Percentiles rank a stretch among this genome's conserved stretches.
These are phyloP conservation scores for Parachaetomium inaequale DNA, from an alignment of 495 filamentous ascomycete genomes.

Conservation along the genomic window DNA sequence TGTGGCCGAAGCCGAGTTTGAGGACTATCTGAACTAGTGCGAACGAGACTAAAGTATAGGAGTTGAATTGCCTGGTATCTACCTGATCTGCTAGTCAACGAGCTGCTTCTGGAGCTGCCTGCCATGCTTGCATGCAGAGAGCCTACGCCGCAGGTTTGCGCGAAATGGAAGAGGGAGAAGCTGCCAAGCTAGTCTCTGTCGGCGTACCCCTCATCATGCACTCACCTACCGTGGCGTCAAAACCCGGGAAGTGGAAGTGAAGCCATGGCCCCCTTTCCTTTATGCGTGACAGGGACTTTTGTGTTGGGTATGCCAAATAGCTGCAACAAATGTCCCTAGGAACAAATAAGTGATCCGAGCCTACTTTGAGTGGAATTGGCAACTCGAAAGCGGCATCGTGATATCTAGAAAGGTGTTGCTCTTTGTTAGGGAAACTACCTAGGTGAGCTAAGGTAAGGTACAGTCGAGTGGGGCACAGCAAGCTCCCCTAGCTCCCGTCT, in stretches of 20 bases:
- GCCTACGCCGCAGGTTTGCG: not conserved
- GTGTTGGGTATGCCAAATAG: no score
- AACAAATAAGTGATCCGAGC: not conserved
- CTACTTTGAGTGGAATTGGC: not conserved
- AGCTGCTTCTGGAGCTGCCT: no score
- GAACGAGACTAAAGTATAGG: no score
- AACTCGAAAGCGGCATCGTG: not conserved
- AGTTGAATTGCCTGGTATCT: no score
- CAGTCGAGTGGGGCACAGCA: not conserved
- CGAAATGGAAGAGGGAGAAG: not conserved
- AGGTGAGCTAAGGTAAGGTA: no score
- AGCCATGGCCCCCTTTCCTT: not conserved
- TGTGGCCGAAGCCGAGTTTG: no score
- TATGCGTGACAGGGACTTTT: no score
- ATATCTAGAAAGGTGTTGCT: not conserved
- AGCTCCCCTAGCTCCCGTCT: slow-evolving; percentile 3
- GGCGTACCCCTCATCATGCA: not conserved
- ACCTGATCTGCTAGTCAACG: no score
- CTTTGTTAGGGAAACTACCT: no score
- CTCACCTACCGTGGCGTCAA: not conserved
- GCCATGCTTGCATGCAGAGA: not conserved
- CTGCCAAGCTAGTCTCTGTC: not conserved
- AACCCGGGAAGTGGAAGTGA: not conserved
- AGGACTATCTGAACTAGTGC: no score
- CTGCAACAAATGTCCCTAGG: not conserved